Base-by-base conservation (phyloP, 306 rosid genomes). In the Cucumis melo region DNA sequence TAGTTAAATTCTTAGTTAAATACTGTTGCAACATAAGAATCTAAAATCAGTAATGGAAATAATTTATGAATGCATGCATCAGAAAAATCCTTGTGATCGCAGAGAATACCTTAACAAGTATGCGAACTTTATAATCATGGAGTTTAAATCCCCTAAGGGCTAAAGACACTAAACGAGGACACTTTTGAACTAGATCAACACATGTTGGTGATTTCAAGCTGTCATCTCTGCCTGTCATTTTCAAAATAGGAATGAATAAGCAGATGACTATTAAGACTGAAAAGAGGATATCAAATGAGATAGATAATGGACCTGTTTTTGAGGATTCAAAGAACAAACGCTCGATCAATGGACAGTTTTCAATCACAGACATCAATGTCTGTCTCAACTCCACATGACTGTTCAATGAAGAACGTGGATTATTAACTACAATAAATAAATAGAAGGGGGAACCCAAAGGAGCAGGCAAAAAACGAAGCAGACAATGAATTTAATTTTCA, bases 321-420 rank as follows among this genome's bases (percentile, higher is more conserved):
- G 98, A 89, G 64, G 99, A 90, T 84, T 92, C 98, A 77, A 94
- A 89, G 92, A 85, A 88, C 83, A 94, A 81, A 34, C 98, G 99
- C 87, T 94, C 96, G 16, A 94, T 89, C 72, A 86, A 68, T 84
- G 78, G 92, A 85, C 99, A 94, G 86, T 84, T 84, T 46, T 90
- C 80, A 78, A 96, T 92, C 79, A 94, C 98, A 34, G 97, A 90
- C 83, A 81, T 82, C 91, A 94, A 80, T 62, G 96, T 94, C 83
- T 88, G 96, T 93, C 96, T 88, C 87, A 94, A 82, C 82, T 94
- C 99, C 77, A 94, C 99, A 79, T 94, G 93, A 73, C 99, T 94
- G 79, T 66, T 57, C 79, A 78, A 56, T 34, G 46, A 80, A 75
- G 46, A 58, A 20, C 76, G 72, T 38, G 61, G 79, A 57, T 55